Conservation (phyloP, 2,329 filamentous ascomycete species). For the Plectosphaerella sp. region DNA sequence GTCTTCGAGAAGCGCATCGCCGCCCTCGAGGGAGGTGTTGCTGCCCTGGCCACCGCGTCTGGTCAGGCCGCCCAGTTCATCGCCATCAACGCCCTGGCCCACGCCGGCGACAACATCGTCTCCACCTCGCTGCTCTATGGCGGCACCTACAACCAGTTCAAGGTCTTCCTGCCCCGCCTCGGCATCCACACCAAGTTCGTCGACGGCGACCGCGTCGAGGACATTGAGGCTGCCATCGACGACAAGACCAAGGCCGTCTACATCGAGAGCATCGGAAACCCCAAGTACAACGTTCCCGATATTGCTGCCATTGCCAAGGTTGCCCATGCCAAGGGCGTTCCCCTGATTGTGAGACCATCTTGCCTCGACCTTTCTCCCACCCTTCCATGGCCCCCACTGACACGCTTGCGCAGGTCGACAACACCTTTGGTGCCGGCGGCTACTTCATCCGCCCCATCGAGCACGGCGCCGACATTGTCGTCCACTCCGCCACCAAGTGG, state of each 20-base stretch:
- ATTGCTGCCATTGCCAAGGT: constrained; percentile 81
- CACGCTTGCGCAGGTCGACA: constrained; percentile 62
- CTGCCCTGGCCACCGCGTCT: constrained; percentile 78
- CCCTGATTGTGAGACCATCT: constrained; percentile 48
- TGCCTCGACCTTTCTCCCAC: too few species aligned
- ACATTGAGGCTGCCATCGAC: constrained; percentile 79
- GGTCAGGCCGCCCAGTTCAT: constrained; percentile 94
- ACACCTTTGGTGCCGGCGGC: constrained; percentile 91
- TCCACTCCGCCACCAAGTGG: constrained; percentile 95
- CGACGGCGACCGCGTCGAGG: constrained; percentile 71
- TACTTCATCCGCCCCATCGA: constrained; percentile 85
- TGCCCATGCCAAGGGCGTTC: constrained; percentile 65
- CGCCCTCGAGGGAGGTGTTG: constrained; percentile 89
- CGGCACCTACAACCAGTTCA: constrained; percentile 96
- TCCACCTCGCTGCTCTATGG: constrained; percentile 89
- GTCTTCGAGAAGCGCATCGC: constrained; percentile 96
- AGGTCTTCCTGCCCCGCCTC: constrained; percentile 81
- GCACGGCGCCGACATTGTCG: constrained; percentile 88
- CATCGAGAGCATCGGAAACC: constrained; percentile 90
- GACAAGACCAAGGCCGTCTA: constrained; percentile 92
- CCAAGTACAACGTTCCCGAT: constrained; percentile 88
- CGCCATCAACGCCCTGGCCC: constrained; percentile 76
- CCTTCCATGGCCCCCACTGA: neutral
- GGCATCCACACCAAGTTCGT: constrained; percentile 89
- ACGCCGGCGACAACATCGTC: constrained; percentile 88